Evolutionary conservation across 768 basidiomycete species (phyloP).

Genomic region (Rhodotorula sphaerocarpa): DNA sequence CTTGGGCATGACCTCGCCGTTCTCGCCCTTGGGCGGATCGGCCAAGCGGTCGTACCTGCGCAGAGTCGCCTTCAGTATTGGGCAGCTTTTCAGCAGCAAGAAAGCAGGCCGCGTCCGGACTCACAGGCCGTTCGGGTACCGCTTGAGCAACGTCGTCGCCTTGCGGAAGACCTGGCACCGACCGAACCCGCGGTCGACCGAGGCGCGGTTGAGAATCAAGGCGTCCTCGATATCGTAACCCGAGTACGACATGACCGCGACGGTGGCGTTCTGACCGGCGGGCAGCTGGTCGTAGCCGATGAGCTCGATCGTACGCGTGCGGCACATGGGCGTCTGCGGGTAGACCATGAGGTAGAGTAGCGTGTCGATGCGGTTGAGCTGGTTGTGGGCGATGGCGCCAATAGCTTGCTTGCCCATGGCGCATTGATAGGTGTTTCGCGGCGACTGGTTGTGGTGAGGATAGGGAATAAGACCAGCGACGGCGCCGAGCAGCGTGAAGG

Average conservation of each 20-base stretch:
- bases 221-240: conserved; percentile 99
- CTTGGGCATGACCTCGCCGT: conserved; percentile 66
- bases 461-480: conserved; percentile 98
- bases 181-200: conserved; percentile 93
- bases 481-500: conserved; percentile 92
- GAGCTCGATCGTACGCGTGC: conserved; percentile 95
- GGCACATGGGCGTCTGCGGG: conserved; percentile 98
- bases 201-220: conserved; percentile 89
- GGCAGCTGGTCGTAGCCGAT: conserved; percentile 93
- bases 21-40: conserved; percentile 78
- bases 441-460: conserved; percentile 98
- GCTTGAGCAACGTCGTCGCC: conserved; percentile 83
- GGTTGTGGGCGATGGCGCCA: conserved; percentile 95
- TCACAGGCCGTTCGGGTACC: conserved; percentile 94
- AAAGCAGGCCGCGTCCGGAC: conserved; percentile 43
- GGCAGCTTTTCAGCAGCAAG: no score
- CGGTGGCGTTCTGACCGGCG: conserved; percentile 95
- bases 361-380: conserved; percentile 94
- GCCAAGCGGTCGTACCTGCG: conserved; percentile 86
- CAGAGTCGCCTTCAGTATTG: no score
- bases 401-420: conserved; percentile 99
- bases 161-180: conserved; percentile 95
- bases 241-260: conserved; percentile 98
- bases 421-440: conserved; percentile 98
- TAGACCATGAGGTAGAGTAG: conserved; percentile 95